These are phyloP conservation scores for Trichosporon faecale DNA, from an alignment of 1,284 basidiomycete species.

Conservation along the genomic window DNA sequence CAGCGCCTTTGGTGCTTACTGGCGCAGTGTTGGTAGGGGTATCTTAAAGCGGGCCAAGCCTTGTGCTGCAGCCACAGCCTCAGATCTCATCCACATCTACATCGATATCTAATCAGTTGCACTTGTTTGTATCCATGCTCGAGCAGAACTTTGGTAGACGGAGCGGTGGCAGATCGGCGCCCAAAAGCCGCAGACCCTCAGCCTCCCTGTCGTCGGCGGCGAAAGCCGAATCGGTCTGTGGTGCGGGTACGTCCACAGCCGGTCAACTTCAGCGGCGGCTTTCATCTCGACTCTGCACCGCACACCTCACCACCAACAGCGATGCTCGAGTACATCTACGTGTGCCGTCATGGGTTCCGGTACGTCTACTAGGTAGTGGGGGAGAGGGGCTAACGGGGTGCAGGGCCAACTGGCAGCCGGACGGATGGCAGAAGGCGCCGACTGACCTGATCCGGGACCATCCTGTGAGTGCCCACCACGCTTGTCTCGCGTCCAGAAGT, in stretches of 20 bases:
- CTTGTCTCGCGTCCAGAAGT: no score
- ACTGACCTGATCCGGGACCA: conserved; percentile 55
- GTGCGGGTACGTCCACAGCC: conserved; percentile 3
- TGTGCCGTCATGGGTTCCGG: conserved; percentile 55
- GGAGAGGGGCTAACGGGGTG: conserved; percentile 15
- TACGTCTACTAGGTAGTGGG: conserved; percentile 33
- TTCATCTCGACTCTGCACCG: not conserved
- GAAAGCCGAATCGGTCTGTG: not conserved
- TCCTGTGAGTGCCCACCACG: conserved; percentile 35
- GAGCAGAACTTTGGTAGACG: not conserved
- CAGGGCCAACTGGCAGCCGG: conserved; percentile 13
- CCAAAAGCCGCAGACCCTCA: not conserved
- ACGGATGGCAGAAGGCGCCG: conserved; percentile 43
- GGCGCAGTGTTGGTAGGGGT: no score
- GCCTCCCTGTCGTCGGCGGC: not conserved
- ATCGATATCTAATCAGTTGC: not conserved
- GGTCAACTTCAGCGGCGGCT: not conserved
- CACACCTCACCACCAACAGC: not conserved
- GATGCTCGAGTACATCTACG: conserved; percentile 56
- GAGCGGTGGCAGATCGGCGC: not conserved
- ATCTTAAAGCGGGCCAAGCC: no score
- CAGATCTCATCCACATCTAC: not conserved
- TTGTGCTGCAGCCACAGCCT: no score
- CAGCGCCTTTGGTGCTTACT: no score
- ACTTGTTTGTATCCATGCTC: not conserved